Evolutionary conservation across 75 land plant species (phyloP).

Genomic region (Cryptomeria japonica): DNA sequence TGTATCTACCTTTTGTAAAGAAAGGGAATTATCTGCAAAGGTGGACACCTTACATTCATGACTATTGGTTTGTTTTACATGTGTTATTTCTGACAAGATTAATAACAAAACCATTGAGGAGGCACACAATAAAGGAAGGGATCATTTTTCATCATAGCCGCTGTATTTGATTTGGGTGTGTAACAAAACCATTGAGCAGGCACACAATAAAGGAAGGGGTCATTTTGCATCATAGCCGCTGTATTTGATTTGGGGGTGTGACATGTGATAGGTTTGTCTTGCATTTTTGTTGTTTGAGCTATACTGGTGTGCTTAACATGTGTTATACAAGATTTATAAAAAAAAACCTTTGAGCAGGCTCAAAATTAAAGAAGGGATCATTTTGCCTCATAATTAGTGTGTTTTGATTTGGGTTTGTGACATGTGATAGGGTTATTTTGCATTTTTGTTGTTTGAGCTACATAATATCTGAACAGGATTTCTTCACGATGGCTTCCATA

Average conservation of each 20-base stretch:
- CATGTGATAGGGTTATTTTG: neutral
- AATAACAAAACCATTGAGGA: neutral
- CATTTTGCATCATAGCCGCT: too few relatives aligned
- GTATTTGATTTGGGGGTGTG: too few relatives aligned
- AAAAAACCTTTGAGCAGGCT: neutral
- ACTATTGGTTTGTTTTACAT: neutral
- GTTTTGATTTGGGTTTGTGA: neutral
- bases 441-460: neutral
- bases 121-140: neutral
- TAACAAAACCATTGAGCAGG: too few relatives aligned
- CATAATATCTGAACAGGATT: neutral
- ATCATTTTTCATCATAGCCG: neutral
- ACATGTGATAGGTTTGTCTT: too few relatives aligned
- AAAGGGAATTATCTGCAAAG: neutral
- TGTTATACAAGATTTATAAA: neutral
- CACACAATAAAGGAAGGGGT: too few relatives aligned
- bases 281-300: too few relatives aligned
- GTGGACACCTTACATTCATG: neutral
- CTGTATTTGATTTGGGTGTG: neutral
- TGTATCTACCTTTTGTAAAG: neutral
- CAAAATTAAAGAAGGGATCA: neutral
- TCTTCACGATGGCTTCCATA: too few relatives aligned
- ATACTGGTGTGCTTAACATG: neutral
- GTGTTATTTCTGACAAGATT: neutral
- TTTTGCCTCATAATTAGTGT: neutral